Evolutionary conservation across 495 filamentous ascomycete species (phyloP).

Genomic region (Clohesyomyces aquaticus): DNA sequence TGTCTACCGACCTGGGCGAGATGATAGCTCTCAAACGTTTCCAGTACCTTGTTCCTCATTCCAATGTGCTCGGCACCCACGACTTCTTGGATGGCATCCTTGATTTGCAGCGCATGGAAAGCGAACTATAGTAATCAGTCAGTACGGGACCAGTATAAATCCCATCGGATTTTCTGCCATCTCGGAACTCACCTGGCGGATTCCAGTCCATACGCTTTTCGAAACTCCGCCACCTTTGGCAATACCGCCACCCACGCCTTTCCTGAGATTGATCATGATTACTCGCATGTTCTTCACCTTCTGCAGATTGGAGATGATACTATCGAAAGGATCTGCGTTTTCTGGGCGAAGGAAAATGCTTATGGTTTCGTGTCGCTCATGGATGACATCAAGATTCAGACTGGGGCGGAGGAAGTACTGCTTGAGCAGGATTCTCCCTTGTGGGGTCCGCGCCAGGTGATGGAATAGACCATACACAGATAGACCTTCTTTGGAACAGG

Average conservation of each 20-base stretch:
- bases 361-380: slow-evolving; percentile 74
- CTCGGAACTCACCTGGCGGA: slow-evolving; percentile 41
- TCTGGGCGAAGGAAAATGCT: slow-evolving; percentile 69
- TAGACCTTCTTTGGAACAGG: slow-evolving; percentile 83
- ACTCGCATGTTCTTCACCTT: slow-evolving; percentile 80
- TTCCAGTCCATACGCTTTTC: slow-evolving; percentile 70
- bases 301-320: slow-evolving; percentile 66
- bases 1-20: slow-evolving; percentile 68
- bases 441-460: slow-evolving; percentile 75
- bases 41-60: slow-evolving; percentile 64
- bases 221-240: slow-evolving; percentile 62
- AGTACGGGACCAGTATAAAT: not conserved
- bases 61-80: slow-evolving; percentile 57
- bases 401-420: slow-evolving; percentile 86
- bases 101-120: slow-evolving; percentile 69
- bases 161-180: too few species aligned
- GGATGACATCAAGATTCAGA: slow-evolving; percentile 66
- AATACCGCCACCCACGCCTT: slow-evolving; percentile 69
- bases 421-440: slow-evolving; percentile 75
- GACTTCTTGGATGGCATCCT: slow-evolving; percentile 66
- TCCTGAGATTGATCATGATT: slow-evolving; percentile 70
- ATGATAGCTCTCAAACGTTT: slow-evolving; percentile 49
- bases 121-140: slow-evolving; percentile 55
- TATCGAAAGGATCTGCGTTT: slow-evolving; percentile 61
- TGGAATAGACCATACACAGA: slow-evolving; percentile 86